phyloP scores from a whole-genome alignment of 2,329 filamentous ascomycete genomes.

The Rasamsonia emersonii region DNA sequence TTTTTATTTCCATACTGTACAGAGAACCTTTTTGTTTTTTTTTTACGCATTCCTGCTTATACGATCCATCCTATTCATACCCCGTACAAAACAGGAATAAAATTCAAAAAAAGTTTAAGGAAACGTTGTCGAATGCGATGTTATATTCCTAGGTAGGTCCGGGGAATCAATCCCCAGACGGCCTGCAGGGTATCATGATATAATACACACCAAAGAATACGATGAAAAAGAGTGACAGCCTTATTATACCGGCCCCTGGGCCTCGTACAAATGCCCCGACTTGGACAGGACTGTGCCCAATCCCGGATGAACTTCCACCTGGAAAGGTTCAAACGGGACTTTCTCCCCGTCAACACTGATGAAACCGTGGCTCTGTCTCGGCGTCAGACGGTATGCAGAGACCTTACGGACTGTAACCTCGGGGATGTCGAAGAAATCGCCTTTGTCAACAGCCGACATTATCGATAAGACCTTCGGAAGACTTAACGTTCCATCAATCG shows the following conservation, averaged over 20 bases:
- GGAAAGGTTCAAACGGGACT: conserved; percentile 79
- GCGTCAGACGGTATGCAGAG: conserved; percentile 75
- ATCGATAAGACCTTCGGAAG: conserved; percentile 59
- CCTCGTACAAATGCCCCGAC: conserved; percentile 62
- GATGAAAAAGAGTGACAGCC: no score
- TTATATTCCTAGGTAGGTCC: no score
- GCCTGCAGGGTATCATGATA: no score
- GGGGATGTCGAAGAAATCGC: conserved; percentile 69
- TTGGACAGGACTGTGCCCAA: conserved; percentile 80
- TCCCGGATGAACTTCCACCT: conserved; percentile 77
- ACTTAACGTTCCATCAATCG: conserved; percentile 66
- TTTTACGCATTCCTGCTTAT: no score
- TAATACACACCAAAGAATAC: no score
- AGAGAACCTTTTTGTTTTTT: no score
- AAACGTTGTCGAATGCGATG: no score
- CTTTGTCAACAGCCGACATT: conserved; percentile 62
- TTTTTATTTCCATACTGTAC: no score
- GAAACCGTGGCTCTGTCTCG: conserved; percentile 64
- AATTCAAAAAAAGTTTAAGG: no score
- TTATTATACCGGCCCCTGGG: conserved; percentile 36
- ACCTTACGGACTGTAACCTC: conserved; percentile 77
- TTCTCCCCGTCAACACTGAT: conserved; percentile 93
- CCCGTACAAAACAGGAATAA: no score
- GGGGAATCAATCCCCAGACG: no score
- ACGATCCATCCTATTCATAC: no score